A percentile compares a stretch with the other conserved stretches of the same genome.
These are phyloP conservation scores for Polyrhizophydium stewartii DNA, from an alignment of 371 early-diverging fungal species.

Conservation along the genomic window DNA sequence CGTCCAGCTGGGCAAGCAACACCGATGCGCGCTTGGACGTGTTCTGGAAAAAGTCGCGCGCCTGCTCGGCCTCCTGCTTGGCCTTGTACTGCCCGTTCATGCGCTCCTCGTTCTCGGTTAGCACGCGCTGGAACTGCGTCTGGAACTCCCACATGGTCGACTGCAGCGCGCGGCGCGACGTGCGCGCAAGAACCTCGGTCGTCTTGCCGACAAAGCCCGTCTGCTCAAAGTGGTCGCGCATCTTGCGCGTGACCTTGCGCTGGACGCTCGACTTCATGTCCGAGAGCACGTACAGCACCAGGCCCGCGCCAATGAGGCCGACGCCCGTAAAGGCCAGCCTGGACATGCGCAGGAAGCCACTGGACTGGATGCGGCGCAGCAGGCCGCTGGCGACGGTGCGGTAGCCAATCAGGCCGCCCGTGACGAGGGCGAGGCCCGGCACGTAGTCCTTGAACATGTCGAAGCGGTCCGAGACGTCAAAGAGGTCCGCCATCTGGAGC, in stretches of 20 bases:
- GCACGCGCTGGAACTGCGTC: conserved; percentile 63
- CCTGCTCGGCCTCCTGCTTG: not conserved
- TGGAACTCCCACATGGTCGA: conserved; percentile 85
- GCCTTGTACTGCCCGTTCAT: not conserved
- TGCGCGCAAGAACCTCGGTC: conserved; percentile 66
- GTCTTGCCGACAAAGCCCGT: conserved; percentile 64
- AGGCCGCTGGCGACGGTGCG: conserved; percentile 10
- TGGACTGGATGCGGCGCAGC: not conserved
- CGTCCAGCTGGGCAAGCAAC: not conserved
- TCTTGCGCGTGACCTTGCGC: conserved; percentile 72
- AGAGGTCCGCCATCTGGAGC: conserved; percentile 47
- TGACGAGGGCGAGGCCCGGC: conserved; percentile 32
- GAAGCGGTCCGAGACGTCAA: conserved; percentile 66
- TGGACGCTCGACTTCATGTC: conserved; percentile 81
- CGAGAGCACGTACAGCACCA: conserved; percentile 71
- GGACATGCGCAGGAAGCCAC: conserved; percentile 3
- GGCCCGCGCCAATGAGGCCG: conserved; percentile 62
- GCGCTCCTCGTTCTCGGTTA: conserved; percentile 21
- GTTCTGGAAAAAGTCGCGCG: not conserved
- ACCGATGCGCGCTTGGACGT: not conserved
- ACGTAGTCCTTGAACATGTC: conserved; percentile 48
- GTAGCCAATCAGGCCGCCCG: conserved; percentile 36
- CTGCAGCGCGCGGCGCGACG: conserved; percentile 69
- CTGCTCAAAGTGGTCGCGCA: conserved; percentile 63
- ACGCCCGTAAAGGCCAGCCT: conserved; percentile 35